Conservation (phyloP, 768 basidiomycete species). For the Pisolithus tinctorius region DNA sequence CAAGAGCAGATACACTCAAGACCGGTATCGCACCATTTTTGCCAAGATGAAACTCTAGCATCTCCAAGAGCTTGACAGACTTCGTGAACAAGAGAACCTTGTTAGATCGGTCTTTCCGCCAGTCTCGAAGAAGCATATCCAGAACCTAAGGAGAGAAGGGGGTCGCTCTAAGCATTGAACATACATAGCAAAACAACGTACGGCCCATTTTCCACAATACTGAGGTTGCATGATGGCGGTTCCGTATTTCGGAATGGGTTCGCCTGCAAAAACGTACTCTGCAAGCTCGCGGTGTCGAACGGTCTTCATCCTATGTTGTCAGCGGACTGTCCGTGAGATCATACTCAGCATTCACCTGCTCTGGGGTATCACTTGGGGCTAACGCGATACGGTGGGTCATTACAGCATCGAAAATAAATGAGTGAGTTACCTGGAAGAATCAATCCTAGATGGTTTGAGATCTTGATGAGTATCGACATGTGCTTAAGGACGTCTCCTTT, state of each 20-base stretch:
- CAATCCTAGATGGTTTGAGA: conserved; percentile 83
- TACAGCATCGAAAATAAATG: not conserved
- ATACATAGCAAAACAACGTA: conserved; percentile 28
- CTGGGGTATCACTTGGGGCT: conserved; percentile 64
- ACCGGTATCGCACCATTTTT: conserved; percentile 35
- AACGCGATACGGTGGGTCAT: conserved; percentile 2
- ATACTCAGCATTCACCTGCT: conserved; percentile 43
- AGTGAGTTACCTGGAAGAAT: conserved; percentile 64
- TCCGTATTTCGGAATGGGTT: conserved; percentile 50
- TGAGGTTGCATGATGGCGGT: conserved; percentile 55
- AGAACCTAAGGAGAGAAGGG: conserved; percentile 47
- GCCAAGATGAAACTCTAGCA: conserved; percentile 74
- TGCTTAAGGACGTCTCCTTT: conserved; percentile 61
- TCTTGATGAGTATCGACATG: conserved; percentile 76
- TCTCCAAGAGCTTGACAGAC: conserved; percentile 82
- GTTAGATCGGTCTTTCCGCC: conserved; percentile 60
- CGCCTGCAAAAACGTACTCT: conserved; percentile 55
- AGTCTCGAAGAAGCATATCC: conserved; percentile 55
- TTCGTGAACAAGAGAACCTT: conserved; percentile 95
- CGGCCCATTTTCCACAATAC: conserved; percentile 83
- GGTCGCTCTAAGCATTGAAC: not conserved
- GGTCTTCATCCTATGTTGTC: conserved; percentile 19
- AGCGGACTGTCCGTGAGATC: not conserved
- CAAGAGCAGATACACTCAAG: not conserved
- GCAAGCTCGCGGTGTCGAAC: conserved; percentile 56